These are phyloP conservation scores for Saccharomycopsis sp. DNA, from an alignment of 805 yeast species.

Conservation along the genomic window DNA sequence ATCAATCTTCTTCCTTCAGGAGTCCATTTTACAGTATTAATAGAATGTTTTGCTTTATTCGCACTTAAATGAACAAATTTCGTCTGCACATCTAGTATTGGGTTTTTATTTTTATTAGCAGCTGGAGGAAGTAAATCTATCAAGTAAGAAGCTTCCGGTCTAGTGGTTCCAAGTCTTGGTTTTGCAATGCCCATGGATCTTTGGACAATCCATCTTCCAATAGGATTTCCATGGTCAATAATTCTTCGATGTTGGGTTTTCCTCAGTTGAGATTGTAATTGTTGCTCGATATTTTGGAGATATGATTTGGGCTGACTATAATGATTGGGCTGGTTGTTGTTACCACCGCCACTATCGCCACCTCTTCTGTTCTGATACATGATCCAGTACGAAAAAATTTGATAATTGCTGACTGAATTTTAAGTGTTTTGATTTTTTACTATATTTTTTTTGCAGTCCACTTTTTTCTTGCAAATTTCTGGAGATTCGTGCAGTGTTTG, in stretches of 20 bases:
- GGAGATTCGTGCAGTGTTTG: too few species aligned
- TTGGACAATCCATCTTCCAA: constrained; percentile 51
- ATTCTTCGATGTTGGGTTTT: constrained; percentile 54
- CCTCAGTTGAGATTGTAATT: constrained; percentile 29
- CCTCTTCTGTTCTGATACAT: too few species aligned
- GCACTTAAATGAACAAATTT: constrained; percentile 87
- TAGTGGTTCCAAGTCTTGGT: constrained; percentile 36
- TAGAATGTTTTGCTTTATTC: constrained; percentile 86
- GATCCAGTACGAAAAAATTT: too few species aligned
- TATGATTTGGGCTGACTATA: too few species aligned
- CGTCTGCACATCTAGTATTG: constrained; percentile 54
- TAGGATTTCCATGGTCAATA: constrained; percentile 66
- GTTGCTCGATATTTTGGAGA: constrained; percentile 7
- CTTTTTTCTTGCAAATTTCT: too few species aligned
- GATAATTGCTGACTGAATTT: too few species aligned
- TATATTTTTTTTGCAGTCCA: too few species aligned
- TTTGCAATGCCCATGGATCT: constrained; percentile 34
- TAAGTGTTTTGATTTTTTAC: too few species aligned
- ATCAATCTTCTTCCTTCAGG: constrained; percentile 89
- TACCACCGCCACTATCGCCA: too few species aligned
- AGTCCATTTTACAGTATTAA: constrained; percentile 88
- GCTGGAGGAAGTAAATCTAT: constrained; percentile 56
- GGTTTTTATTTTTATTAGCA: constrained; percentile 38
- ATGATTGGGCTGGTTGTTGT: too few species aligned
- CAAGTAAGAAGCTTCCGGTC: constrained; percentile 62